Evolutionary conservation across 495 filamentous ascomycete genomes (phyloP).

Genomic region (Aspergillus funiculosus): DNA sequence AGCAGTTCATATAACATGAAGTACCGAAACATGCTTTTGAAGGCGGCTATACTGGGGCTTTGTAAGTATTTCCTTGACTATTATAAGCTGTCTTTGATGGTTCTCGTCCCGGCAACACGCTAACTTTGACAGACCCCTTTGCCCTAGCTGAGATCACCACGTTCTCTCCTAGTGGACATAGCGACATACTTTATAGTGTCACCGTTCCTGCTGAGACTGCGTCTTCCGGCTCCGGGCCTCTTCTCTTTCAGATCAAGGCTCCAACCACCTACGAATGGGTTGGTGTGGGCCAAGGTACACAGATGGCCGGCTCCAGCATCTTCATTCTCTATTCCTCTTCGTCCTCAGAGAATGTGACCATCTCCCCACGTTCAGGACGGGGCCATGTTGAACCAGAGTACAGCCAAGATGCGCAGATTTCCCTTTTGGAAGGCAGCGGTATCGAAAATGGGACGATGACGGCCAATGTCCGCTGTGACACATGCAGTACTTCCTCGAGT

Average conservation of each 20-base stretch:
- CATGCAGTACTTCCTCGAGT: slow-evolving; percentile 45
- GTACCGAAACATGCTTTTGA: not conserved
- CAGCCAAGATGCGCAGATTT: slow-evolving; percentile 44
- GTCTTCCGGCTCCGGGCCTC: slow-evolving; percentile 27
- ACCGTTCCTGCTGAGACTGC: slow-evolving; percentile 28
- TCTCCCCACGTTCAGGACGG: slow-evolving; percentile 55
- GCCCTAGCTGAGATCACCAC: slow-evolving; percentile 24
- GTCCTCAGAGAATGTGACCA: slow-evolving; percentile 50
- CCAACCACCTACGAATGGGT: slow-evolving; percentile 58
- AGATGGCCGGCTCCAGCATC: slow-evolving; percentile 61
- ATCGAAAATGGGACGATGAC: slow-evolving; percentile 48
- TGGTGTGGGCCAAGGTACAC: slow-evolving; percentile 55
- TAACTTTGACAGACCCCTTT: slow-evolving; percentile 10
- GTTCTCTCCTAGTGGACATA: slow-evolving; percentile 22
- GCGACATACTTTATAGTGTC: slow-evolving; percentile 31
- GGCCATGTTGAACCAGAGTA: slow-evolving; percentile 49
- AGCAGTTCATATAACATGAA: slow-evolving; percentile 2
- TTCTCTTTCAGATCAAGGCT: slow-evolving; percentile 62
- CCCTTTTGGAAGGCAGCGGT: slow-evolving; percentile 58
- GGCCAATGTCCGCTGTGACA: slow-evolving; percentile 58
- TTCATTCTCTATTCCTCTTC: slow-evolving; percentile 58
- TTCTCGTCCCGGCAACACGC: too few relatives aligned
- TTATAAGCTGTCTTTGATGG: not conserved
- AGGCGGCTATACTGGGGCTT: not conserved
- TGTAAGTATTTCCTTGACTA: slow-evolving; percentile 6